Conservation (phyloP, 2,329 filamentous ascomycete species). For the Botrytis deweyae region DNA sequence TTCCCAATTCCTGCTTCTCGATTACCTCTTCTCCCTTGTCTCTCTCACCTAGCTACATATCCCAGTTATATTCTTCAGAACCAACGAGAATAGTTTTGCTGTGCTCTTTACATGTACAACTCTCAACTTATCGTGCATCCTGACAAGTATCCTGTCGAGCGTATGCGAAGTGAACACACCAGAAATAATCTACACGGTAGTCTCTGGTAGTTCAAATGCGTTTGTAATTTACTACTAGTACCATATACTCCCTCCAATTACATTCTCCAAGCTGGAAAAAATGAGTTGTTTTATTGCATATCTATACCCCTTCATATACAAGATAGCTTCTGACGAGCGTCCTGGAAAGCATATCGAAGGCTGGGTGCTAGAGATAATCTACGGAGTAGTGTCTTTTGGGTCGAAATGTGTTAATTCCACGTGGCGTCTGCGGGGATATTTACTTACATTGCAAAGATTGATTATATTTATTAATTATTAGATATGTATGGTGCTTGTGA, state of each 20-base stretch:
- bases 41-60: neutral
- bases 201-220: neutral
- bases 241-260: neutral
- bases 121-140: neutral
- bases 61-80: neutral
- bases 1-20: no score
- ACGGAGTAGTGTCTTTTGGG: neutral
- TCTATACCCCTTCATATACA: neutral
- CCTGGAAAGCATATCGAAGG: neutral
- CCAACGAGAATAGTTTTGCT: neutral
- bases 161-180: neutral
- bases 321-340: neutral
- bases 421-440: neutral
- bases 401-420: neutral
- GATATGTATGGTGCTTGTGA: neutral
- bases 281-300: neutral
- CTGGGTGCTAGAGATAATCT: neutral
- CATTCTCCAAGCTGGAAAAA: neutral
- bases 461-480: rapidly evolving
- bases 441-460: neutral
- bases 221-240: neutral
- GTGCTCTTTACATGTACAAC: neutral
- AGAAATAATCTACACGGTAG: neutral
- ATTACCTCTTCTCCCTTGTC: no score
- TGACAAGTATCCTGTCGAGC: neutral